phyloP scores from a whole-genome alignment of 805 yeast genomes.

The Wickerhamomyces queroliae region DNA sequence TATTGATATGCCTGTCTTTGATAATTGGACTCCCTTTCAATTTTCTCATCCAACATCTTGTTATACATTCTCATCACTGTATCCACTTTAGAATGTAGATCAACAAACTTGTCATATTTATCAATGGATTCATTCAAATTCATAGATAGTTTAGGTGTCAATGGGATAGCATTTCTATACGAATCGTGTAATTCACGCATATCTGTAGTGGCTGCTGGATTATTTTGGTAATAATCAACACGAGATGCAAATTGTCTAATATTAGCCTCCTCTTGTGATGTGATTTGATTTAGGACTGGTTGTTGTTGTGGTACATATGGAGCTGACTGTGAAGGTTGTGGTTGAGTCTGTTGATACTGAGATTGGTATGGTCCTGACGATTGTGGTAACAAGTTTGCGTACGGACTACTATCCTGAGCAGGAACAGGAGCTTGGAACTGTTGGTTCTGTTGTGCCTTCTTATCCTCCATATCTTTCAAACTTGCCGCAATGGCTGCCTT shows the following conservation, averaged over 20 bases:
- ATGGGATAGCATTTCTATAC: slow-evolving; percentile 49
- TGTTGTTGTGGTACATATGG: slow-evolving; percentile 10
- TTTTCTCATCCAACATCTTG: slow-evolving; percentile 55
- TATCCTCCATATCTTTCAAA: slow-evolving; percentile 59
- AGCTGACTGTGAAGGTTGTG: slow-evolving; percentile 16
- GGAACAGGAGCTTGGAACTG: slow-evolving; percentile 5
- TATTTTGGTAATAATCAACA: slow-evolving; percentile 35
- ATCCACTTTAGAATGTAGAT: slow-evolving; percentile 72
- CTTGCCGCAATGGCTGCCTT: slow-evolving; percentile 94
- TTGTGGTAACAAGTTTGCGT: slow-evolving; percentile 13
- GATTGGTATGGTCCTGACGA: slow-evolving; percentile 5
- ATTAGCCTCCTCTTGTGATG: slow-evolving; percentile 62
- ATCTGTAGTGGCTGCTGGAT: slow-evolving; percentile 8
- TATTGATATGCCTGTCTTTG: slow-evolving; percentile 10
- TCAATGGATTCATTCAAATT: slow-evolving; percentile 51
- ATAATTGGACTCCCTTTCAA: slow-evolving; percentile 27
- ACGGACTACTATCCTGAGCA: slow-evolving; percentile 4
- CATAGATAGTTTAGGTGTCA: slow-evolving; percentile 66
- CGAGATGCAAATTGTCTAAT: slow-evolving; percentile 65
- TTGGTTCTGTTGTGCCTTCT: slow-evolving; percentile 11
- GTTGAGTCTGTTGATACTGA: slow-evolving; percentile 6
- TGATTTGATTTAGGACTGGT: slow-evolving; percentile 34
- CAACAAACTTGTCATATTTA: slow-evolving; percentile 61
- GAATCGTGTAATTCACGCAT: slow-evolving; percentile 51
- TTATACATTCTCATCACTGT: slow-evolving; percentile 76